Conservation (phyloP, 208 protist genomes). For the Blechomonas ayalai region DNA sequence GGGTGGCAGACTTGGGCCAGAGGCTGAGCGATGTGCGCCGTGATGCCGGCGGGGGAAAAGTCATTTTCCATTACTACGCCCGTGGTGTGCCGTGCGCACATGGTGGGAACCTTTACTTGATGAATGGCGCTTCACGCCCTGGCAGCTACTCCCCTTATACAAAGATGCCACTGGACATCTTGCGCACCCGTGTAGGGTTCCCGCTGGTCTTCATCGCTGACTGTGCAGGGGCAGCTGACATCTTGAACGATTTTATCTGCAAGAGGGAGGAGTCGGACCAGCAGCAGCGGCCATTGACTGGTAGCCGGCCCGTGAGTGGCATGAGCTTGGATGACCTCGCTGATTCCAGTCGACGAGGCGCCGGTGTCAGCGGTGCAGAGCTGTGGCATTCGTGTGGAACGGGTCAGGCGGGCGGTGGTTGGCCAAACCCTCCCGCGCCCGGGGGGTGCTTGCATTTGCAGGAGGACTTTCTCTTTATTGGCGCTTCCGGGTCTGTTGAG, state of each 20-base stretch:
- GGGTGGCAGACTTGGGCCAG: slow-evolving; percentile 43
- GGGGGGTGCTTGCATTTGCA: no score
- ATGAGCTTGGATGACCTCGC: slow-evolving; percentile 18
- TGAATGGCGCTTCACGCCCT: slow-evolving; percentile 11
- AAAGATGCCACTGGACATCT: slow-evolving; percentile 45
- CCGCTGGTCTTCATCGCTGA: slow-evolving; percentile 82
- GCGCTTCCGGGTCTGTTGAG: slow-evolving; percentile 38
- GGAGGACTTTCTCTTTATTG: slow-evolving; percentile 84
- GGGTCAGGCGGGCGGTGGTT: no score
- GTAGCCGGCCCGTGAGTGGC: slow-evolving; percentile 23
- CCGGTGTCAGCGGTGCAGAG: slow-evolving; percentile 3
- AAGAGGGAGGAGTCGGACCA: slow-evolving; percentile 44
- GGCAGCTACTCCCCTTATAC: slow-evolving; percentile 22
- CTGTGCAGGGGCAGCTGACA: slow-evolving; percentile 59
- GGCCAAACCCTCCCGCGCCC: no score
- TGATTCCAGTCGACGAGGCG: background rate
- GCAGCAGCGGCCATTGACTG: slow-evolving; percentile 39
- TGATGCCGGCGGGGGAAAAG: slow-evolving; percentile 47
- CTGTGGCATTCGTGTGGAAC: no score
- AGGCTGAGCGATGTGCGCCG: slow-evolving; percentile 53
- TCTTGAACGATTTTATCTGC: slow-evolving; percentile 54
- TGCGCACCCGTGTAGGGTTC: slow-evolving; percentile 48
- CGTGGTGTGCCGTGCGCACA: slow-evolving; percentile 55
- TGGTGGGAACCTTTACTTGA: slow-evolving; percentile 38
- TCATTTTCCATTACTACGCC: slow-evolving; percentile 80